These are phyloP conservation scores for Apophysomyces trapeziformis DNA, from an alignment of 371 early-diverging fungal genomes.

Conservation along the genomic window DNA sequence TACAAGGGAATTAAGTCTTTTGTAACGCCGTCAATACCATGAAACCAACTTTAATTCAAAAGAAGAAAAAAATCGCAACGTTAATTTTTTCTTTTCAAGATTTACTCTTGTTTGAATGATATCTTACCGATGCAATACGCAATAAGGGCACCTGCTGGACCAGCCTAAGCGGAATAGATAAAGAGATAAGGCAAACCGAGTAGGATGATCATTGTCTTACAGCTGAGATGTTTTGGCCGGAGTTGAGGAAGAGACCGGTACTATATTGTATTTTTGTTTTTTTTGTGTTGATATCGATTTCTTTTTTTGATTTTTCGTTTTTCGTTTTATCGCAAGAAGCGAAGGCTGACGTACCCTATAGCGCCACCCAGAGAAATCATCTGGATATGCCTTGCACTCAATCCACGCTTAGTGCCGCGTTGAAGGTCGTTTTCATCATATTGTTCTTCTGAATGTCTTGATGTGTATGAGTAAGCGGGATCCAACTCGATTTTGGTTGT, in stretches of 20 bases:
- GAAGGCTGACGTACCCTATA: constrained; percentile 20
- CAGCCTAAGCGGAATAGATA: constrained; percentile 53
- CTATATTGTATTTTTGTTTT: constrained; percentile 24
- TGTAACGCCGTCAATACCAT: constrained; percentile 32
- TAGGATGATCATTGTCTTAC: constrained; percentile 16
- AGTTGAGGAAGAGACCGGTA: constrained; percentile 84
- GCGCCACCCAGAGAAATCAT: constrained; percentile 75
- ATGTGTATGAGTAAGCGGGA: neutral
- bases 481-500: neutral
- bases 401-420: constrained; percentile 49
- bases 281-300: neutral
- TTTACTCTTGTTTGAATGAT: constrained; percentile 27
- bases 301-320: neutral
- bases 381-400: constrained; percentile 69
- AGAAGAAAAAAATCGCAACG: constrained; percentile 13
- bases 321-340: neutral
- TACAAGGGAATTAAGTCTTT: neutral
- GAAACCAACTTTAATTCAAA: constrained; percentile 32
- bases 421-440: constrained; percentile 5
- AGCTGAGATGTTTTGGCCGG: constrained; percentile 69
- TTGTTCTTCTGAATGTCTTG: constrained; percentile 6
- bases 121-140: constrained; percentile 69
- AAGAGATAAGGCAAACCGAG: neutral
- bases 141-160: constrained; percentile 78
- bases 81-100: constrained; percentile 11